Evolutionary conservation across 371 early-diverging fungal genomes (phyloP).

Genomic region (Apophysomyces elegans): DNA sequence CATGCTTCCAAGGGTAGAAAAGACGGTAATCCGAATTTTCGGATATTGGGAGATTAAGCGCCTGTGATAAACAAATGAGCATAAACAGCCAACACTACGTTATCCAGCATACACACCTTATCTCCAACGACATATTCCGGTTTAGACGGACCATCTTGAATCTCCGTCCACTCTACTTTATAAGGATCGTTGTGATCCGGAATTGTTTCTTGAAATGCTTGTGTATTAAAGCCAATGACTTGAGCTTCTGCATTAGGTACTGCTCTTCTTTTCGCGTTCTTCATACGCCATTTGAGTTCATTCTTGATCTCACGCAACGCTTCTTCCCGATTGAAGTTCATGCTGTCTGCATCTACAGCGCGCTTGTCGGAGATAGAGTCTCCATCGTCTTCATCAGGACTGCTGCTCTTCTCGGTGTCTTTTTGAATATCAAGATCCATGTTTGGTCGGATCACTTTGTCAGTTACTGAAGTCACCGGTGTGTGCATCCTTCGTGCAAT

Average conservation of each 20-base stretch:
- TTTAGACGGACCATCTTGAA: slow-evolving; percentile 19
- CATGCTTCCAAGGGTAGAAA: slow-evolving; percentile 73
- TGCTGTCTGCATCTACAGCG: slow-evolving; percentile 16
- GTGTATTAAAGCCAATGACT: slow-evolving; percentile 74
- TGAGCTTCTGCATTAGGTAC: slow-evolving; percentile 76
- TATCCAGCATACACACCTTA: slow-evolving; percentile 44
- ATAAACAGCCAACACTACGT: neutral
- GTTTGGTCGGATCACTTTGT: neutral
- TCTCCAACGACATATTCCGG: slow-evolving; percentile 67
- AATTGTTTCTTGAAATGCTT: slow-evolving; percentile 69
- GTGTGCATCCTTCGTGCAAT: slow-evolving; percentile 67
- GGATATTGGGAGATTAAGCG: slow-evolving; percentile 43
- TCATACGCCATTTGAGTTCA: slow-evolving; percentile 75
- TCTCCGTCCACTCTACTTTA: slow-evolving; percentile 83
- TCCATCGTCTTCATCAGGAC: slow-evolving; percentile 19
- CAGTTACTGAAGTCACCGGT: neutral
- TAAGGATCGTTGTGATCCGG: slow-evolving; percentile 91
- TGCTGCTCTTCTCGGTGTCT: neutral
- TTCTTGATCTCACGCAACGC: slow-evolving; percentile 57
- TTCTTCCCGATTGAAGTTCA: slow-evolving; percentile 23
- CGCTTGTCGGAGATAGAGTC: slow-evolving; percentile 15
- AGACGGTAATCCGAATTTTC: slow-evolving; percentile 43
- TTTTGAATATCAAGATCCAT: slow-evolving; percentile 11
- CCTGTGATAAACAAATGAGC: slow-evolving; percentile 27
- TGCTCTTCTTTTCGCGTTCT: slow-evolving; percentile 77